Evolutionary conservation across 169 alveolate species (phyloP).

Genomic region (Theileria equi): DNA sequence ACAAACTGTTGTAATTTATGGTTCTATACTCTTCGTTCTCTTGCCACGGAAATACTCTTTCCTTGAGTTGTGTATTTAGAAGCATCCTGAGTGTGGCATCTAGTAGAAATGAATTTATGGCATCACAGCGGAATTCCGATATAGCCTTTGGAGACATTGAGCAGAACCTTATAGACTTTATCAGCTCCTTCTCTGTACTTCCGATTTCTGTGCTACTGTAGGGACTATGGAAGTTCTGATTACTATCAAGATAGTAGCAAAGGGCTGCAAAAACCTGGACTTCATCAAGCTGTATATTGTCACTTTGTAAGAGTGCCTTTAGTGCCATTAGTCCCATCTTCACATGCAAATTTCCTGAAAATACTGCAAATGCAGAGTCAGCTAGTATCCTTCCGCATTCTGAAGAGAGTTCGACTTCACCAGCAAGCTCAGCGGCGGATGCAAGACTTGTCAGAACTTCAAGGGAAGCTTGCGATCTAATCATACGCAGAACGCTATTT

Average conservation of each 20-base stretch:
- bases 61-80: constrained; percentile 11
- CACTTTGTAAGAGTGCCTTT: constrained; percentile 38
- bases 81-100: constrained; percentile 52
- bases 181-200: constrained; percentile 46
- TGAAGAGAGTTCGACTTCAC: constrained; percentile 50
- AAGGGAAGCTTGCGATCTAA: constrained; percentile 34
- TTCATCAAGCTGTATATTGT: constrained; percentile 60
- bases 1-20: constrained; percentile 45
- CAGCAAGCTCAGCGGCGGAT: constrained; percentile 44
- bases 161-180: constrained; percentile 44
- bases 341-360: constrained; percentile 34
- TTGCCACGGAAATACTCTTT: constrained; percentile 57
- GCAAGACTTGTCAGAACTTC: constrained; percentile 44
- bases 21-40: constrained; percentile 47
- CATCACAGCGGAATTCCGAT: constrained; percentile 37
- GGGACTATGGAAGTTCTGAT: constrained; percentile 26
- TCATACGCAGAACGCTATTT: constrained; percentile 40
- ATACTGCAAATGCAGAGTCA: constrained; percentile 53
- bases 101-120: constrained; percentile 38
- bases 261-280: constrained; percentile 51
- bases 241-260: constrained; percentile 41
- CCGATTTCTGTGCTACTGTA: constrained; percentile 28
- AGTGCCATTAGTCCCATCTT: constrained; percentile 39
- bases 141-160: constrained; percentile 62
- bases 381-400: constrained; percentile 61